Evolutionary conservation across 208 protist species (phyloP), one percentile per base, ranked within the genome.

Genomic region (Porcisia deanei): DNA sequence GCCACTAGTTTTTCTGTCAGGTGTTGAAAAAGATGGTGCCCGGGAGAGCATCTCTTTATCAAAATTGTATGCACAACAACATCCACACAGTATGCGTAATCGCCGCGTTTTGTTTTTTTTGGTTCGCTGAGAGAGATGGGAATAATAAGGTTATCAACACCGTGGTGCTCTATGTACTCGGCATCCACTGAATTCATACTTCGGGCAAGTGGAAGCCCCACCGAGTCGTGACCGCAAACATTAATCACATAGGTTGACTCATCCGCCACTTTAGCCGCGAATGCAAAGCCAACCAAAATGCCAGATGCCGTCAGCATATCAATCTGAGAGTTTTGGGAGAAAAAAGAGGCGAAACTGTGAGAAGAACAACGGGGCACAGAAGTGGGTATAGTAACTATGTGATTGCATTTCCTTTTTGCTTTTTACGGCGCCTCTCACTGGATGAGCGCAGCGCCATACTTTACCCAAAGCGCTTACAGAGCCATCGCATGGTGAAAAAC

Each of bases 61-160:
- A 97, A 61, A n/a, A 80, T 75, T 16, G 84, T 77, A 77, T 96
- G 91, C n/a, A 97, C 85, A 18, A 96, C 87, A 22, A 97, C 93
- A 75, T 97, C 89, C 20, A 96, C 77, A 39, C 73, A 81, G 67
- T 84, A 93, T 22, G 63, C 41, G 77, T 84, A 86, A 10, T 85
- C 77, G 10, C 58, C 70, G 18, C 69, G 49, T 41, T 47, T 37
- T 14, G 59, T 67, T 3, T 30, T 30, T 39, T 63, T 77, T 0
- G 89, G 84, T 39, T 85, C 66, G 20, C 88, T 85, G 18, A 97
- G 91, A 37, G 89, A 91, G 68, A 97, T 96, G 25, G 93, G 93
- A 59, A 97, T 81, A 71, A 97, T 88, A 6, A 97, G 80, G 76
- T 97, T 96, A 77, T 97, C 93, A 2, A 97, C 43, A 18, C 93